These are phyloP conservation scores for Chrysosporium queenslandicum DNA, from an alignment of 2,329 filamentous ascomycete genomes.

Conservation along the genomic window DNA sequence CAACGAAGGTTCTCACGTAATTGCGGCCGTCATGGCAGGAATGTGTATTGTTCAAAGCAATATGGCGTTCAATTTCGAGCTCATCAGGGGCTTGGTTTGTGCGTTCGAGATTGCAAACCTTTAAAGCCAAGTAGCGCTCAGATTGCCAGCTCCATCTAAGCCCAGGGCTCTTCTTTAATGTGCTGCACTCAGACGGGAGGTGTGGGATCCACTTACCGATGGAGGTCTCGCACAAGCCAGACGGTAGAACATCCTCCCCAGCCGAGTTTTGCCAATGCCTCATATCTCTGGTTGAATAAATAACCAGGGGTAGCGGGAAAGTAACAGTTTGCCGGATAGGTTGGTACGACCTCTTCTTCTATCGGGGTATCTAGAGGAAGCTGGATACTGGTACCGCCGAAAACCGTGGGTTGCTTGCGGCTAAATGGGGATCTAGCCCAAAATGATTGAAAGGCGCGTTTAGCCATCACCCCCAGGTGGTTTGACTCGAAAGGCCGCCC, in stretches of 20 bases:
- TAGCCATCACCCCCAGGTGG: too few species aligned
- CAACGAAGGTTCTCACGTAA: constrained; percentile 22
- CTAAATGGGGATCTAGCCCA: too few species aligned
- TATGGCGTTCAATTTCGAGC: neutral
- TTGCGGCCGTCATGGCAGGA: constrained; percentile 19
- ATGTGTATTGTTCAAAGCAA: neutral
- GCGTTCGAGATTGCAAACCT: neutral
- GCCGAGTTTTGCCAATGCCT: constrained; percentile 13
- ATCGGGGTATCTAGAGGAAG: neutral
- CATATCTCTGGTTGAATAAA: constrained; percentile 11
- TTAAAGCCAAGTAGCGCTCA: neutral
- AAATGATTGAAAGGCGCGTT: too few species aligned
- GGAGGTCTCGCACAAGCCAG: constrained; percentile 15
- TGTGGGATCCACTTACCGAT: constrained; percentile 13
- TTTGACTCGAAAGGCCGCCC: too few species aligned
- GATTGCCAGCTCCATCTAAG: neutral
- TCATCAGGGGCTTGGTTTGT: neutral
- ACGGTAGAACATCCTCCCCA: constrained; percentile 12
- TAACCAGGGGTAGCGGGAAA: constrained; percentile 12
- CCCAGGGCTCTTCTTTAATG: too few species aligned
- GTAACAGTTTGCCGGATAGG: neutral
- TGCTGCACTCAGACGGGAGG: too few species aligned
- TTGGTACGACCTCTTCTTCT: constrained; percentile 12
- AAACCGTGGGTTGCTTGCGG: too few species aligned
- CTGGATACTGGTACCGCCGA: too few species aligned